These are phyloP conservation scores for Alternaria triticimaculans DNA, from an alignment of 2,329 filamentous ascomycete species.

Conservation along the genomic window DNA sequence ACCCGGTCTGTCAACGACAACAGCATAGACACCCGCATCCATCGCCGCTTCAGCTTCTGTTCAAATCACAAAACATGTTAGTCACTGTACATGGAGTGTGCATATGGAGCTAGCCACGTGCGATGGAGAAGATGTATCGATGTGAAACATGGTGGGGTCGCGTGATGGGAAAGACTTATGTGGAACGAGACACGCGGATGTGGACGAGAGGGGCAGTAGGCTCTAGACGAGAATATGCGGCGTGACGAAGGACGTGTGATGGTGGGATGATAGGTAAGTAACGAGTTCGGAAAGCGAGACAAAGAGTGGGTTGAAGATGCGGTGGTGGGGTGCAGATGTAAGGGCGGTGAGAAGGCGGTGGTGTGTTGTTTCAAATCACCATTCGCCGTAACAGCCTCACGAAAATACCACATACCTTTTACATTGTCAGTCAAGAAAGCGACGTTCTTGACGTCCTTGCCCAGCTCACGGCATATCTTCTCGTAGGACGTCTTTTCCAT, in stretches of 20 bases:
- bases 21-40: constrained; percentile 51
- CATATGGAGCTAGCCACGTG: neutral
- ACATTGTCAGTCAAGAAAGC: constrained; percentile 85
- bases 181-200: neutral
- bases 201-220: neutral
- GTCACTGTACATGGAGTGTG: constrained; percentile 7
- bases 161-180: constrained; percentile 2
- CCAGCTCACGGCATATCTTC: constrained; percentile 63
- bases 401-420: constrained; percentile 51
- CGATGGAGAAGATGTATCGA: neutral
- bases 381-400: neutral
- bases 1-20: constrained; percentile 66
- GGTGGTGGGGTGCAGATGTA: constrained; percentile 13
- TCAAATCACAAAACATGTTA: constrained; percentile 14
- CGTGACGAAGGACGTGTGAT: constrained; percentile 5
- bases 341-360: constrained; percentile 5
- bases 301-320: neutral
- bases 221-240: neutral
- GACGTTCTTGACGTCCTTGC: constrained; percentile 60
- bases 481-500: constrained; percentile 70
- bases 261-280: constrained; percentile 4
- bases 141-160: constrained; percentile 10
- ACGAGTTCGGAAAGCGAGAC: neutral
- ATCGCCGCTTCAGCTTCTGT: constrained; percentile 55
- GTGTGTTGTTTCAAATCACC: constrained; percentile 17